Evolutionary conservation across 1,139 yeast species (phyloP).

Genomic region (Candida sp.): DNA sequence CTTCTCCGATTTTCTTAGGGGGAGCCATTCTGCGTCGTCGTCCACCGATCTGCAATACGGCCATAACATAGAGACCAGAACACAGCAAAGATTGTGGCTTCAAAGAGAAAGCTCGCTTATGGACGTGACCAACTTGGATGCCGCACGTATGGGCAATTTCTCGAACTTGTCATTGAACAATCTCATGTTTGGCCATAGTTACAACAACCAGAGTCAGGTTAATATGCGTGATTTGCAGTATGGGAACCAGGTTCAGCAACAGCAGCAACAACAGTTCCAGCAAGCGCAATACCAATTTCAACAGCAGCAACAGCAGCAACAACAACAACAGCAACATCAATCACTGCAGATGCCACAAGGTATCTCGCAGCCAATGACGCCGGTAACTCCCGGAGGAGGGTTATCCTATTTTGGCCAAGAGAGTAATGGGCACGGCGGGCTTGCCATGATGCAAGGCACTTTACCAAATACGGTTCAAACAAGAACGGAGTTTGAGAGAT

Average conservation of each 20-base stretch:
- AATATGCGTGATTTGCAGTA: constrained; percentile 26
- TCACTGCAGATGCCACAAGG: not conserved
- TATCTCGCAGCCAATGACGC: constrained; percentile 8
- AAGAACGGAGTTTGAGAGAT: constrained; percentile 75
- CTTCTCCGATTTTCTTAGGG: constrained; percentile 34
- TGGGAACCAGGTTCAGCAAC: not conserved
- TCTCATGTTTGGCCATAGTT: constrained; percentile 49
- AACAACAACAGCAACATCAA: constrained; percentile 8
- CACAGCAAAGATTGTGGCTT: constrained; percentile 83
- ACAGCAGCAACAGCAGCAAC: constrained; percentile 8
- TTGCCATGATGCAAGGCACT: constrained; percentile 35
- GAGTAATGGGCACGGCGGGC: constrained; percentile 22
- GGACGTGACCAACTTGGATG: constrained; percentile 52
- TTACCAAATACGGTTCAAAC: constrained; percentile 59
- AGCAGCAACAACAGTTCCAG: constrained; percentile 1
- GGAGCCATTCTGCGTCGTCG: constrained; percentile 16
- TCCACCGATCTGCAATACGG: constrained; percentile 12
- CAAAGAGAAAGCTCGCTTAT: constrained; percentile 77
- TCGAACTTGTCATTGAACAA: constrained; percentile 49
- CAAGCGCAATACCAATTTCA: constrained; percentile 4
- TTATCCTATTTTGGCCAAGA: not conserved
- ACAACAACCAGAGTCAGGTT: constrained; percentile 24
- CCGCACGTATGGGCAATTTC: constrained; percentile 36
- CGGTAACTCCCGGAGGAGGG: constrained; percentile 8
- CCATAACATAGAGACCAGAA: constrained; percentile 52